Base-by-base conservation (phyloP, 306 rosid species). In the Biancaea sappan region DNA sequence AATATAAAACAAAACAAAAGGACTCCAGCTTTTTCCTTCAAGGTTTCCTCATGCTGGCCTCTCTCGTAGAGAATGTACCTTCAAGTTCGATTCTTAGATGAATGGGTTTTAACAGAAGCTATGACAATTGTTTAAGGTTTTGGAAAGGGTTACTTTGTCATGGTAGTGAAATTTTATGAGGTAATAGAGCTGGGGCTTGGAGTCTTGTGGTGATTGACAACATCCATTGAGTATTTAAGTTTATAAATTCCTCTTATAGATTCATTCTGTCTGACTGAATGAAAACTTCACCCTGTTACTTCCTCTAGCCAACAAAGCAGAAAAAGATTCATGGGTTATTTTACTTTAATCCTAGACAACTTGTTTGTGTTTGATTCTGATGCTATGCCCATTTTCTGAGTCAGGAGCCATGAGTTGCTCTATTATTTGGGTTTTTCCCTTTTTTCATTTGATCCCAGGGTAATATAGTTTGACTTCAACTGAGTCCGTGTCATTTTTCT, bases 21-120 rank as follows among this genome's bases (percentile, higher is more conserved):
- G 24, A 5, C 25, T 28, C 40, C 3, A 21, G 57, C 14, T 56
- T 62, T 50, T 47, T 59, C 59, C 25, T n/a, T 56, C 12, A 6
- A 75, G 58, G 68, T 74, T 80, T 66, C 53, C 32, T 60, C 59
- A 15, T 68, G 47, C 47, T 18, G n/a, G 22, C 57, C 16, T 29
- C 37, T 72, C 24, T 53, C 41, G 52, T 50, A 50, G 34, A 57
- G 47, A 40, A 6, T 38, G n/a, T 25, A 10, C 19, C 22, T 50
- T 2, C 35, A 32, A 51, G 60, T 35, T 53, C 24, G 24, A 34
- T 46, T 48, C 57, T 35, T 48, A 14, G 26, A 69, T 13, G 29
- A 2, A 56, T 43, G 19, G 70, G 52, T 59, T 37, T 66, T 22
- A 14, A 26, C 47, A 66, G 37, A 19, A 10, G 6, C 72, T 44